Conservation (phyloP, 2,329 filamentous ascomycete genomes). For the Fusarium abutilonis region DNA sequence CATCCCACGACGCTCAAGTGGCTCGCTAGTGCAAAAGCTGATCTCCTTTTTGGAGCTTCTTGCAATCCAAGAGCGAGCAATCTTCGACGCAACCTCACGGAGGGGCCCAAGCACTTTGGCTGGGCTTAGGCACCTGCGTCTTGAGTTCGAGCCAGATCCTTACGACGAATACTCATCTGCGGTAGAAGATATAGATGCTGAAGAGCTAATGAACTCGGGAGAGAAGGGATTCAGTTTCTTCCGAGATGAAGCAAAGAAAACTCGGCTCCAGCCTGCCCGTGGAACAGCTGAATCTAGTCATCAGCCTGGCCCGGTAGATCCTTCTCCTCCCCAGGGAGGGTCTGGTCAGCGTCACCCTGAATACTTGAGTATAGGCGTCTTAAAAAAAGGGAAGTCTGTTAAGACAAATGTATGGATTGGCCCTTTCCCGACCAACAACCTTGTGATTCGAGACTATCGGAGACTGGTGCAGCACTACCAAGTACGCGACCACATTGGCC, state of each 20-base stretch:
- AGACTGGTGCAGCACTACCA: slow-evolving; percentile 52
- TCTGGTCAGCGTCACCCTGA: slow-evolving; percentile 35
- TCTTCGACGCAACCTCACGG: slow-evolving; percentile 51
- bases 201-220: slow-evolving; percentile 54
- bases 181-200: slow-evolving; percentile 53
- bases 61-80: slow-evolving; percentile 59
- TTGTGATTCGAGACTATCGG: slow-evolving; percentile 60
- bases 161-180: slow-evolving; percentile 50
- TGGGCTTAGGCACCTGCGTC: slow-evolving; percentile 63
- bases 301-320: slow-evolving; percentile 16
- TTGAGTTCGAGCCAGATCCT: slow-evolving; percentile 63
- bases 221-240: slow-evolving; percentile 60
- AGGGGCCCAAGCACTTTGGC: slow-evolving; percentile 56
- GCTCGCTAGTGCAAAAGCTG: slow-evolving; percentile 60
- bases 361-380: slow-evolving; percentile 38
- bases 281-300: slow-evolving; percentile 3
- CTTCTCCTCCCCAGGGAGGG: neutral
- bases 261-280: slow-evolving; percentile 16
- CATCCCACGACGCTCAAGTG: slow-evolving; percentile 64
- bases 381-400: slow-evolving; percentile 44
- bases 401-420: slow-evolving; percentile 60
- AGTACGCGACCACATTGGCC: slow-evolving; percentile 54
- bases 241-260: slow-evolving; percentile 32
- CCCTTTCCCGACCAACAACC: slow-evolving; percentile 46
- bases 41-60: slow-evolving; percentile 58